Evolutionary conservation across 129 eudicot species (phyloP), one percentile per base, ranked within the genome.

Genomic region (Escallonia herrerae): DNA sequence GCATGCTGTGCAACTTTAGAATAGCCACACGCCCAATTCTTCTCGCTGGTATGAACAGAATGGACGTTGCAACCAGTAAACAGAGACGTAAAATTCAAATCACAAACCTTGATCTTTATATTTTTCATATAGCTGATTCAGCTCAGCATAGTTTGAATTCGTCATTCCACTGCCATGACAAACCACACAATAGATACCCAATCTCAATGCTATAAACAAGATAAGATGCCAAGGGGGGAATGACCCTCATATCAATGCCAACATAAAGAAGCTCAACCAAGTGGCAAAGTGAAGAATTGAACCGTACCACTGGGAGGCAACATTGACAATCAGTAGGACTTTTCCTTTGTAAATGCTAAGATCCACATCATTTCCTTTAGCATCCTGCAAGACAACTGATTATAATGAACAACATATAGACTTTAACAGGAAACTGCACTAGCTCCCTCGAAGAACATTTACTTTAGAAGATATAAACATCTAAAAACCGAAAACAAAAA

Each of bases 81-180:
- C 13, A 40, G 54, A 47, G 9, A 48, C 37, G n/a, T 3, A 40
- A 7, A 41, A 48, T 44, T 12, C 39, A 60, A 71, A 52, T 43
- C 33, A 70, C 84, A 70, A 65, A 90, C 97, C 97, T 76, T 87
- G 77, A 47, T 83, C 96, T 80, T 81, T 91, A 79, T 82, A 91
- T 78, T 84, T 83, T 52, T 76, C 79, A 68, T 91, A 85, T 61
- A 91, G 70, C 47, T 87, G 82, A 61, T 83, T 87, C 70, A 91
- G 74, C 76, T 91, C 97, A n/a, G 74, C 80, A 64, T 91, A 91
- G 89, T 87, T 91, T 64, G 86, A 80, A 63, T 91, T 81, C 5
- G 97, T 87, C 75, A 91, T 65, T 64, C 97, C 97, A 71, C 97
- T 91, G 84, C 65, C 60, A 22, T 70, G 56, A 75, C n/a, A 14